Conservation (phyloP, 257 asterid genomes). For the Ehretia macrophylla region DNA sequence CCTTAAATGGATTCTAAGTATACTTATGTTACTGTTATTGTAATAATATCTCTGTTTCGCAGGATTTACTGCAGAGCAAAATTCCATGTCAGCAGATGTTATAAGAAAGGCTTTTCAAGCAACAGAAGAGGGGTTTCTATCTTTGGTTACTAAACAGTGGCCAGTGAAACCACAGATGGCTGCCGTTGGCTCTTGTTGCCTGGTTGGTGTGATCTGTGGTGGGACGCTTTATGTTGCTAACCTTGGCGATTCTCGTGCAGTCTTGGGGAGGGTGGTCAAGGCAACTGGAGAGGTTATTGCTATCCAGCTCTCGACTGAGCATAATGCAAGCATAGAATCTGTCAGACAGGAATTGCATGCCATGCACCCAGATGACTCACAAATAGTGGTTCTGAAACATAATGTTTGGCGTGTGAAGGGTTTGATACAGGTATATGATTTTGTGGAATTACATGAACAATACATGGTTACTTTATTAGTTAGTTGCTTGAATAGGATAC, state of each 20-base stretch:
- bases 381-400: constrained; percentile 43
- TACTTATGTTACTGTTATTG: not conserved
- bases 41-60: not conserved
- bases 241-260: constrained; percentile 51
- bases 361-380: constrained; percentile 46
- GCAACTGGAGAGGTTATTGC: constrained; percentile 47
- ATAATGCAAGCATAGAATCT: constrained; percentile 46
- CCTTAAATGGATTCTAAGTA: not conserved
- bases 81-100: constrained; percentile 42
- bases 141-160: constrained; percentile 39
- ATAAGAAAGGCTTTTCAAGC: constrained; percentile 46
- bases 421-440: constrained; percentile 35
- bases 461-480: too few relatives aligned
- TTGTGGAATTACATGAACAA: too few relatives aligned
- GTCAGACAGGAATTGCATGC: constrained; percentile 45
- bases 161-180: constrained; percentile 39
- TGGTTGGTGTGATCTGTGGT: constrained; percentile 36
- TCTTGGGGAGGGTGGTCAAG: constrained; percentile 39
- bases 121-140: constrained; percentile 43
- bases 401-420: constrained; percentile 56
- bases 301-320: constrained; percentile 42
- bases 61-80: constrained; percentile 42
- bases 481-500: too few relatives aligned
- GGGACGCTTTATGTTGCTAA: constrained; percentile 43
- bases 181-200: constrained; percentile 51